A percentile compares a stretch with the other conserved stretches of the same genome.
Evolutionary conservation across 148 eudicot species (phyloP).

Genomic region (Limonium bicolor): DNA sequence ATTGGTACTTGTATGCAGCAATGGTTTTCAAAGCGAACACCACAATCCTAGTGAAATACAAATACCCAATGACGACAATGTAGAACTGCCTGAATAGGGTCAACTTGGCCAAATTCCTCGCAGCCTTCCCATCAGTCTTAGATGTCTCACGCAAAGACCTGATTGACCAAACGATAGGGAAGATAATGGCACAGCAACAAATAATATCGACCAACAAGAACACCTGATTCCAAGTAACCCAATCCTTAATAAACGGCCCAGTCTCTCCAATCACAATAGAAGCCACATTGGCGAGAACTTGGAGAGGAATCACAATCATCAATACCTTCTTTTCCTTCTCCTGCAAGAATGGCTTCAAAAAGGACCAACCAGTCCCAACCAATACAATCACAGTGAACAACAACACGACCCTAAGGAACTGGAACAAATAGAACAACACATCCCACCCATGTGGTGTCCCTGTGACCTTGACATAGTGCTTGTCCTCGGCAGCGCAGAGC

Average conservation of each 20-base stretch:
- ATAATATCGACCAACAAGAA: constrained; percentile 61
- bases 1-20: constrained; percentile 49
- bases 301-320: constrained; percentile 89
- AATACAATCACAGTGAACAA: constrained; percentile 69
- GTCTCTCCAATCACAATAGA: constrained; percentile 90
- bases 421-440: constrained; percentile 55
- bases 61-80: constrained; percentile 57
- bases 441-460: constrained; percentile 95
- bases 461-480: constrained; percentile 83
- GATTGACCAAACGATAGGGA: constrained; percentile 83
- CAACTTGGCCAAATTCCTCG: constrained; percentile 58
- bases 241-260: constrained; percentile 60
- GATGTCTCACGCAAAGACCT: constrained; percentile 63
- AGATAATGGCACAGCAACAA: constrained; percentile 65
- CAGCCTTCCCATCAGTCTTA: constrained; percentile 65
- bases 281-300: constrained; percentile 83
- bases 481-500: constrained; percentile 86
- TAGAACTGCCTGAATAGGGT: constrained; percentile 67
- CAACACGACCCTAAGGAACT: constrained; percentile 41
- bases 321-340: constrained; percentile 81
- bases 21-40: constrained; percentile 65
- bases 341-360: constrained; percentile 64
- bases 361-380: constrained; percentile 87
- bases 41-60: constrained; percentile 67
- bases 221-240: constrained; percentile 76